These are phyloP conservation scores for Zoysia pacifica DNA, from an alignment of 176 grass and related monocot species.

Conservation along the genomic window DNA sequence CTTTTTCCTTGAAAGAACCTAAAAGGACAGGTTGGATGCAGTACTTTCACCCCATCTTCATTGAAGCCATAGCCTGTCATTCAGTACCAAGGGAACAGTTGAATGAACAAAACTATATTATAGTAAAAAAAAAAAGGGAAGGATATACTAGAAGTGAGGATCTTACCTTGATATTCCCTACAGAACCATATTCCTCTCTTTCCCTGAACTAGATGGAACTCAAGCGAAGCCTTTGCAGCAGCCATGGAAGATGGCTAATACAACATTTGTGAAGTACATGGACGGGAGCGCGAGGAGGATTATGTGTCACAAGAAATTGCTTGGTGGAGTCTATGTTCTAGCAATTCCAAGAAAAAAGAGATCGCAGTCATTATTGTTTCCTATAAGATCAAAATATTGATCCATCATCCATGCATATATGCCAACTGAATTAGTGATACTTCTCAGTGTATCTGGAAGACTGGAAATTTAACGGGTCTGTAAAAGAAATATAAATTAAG, in stretches of 20 bases:
- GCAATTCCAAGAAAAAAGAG: constrained; percentile 1
- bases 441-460: too few relatives aligned
- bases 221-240: constrained; percentile 68
- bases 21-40: too few relatives aligned
- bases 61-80: constrained; percentile 77
- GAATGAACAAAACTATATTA: background rate
- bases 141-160: background rate
- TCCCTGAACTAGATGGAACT: constrained; percentile 74
- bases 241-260: constrained; percentile 70
- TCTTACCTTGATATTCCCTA: constrained; percentile 77
- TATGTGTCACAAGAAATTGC: constrained; percentile 73
- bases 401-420: too few relatives aligned
- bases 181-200: constrained; percentile 80
- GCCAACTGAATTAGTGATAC: too few relatives aligned
- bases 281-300: constrained; percentile 59
- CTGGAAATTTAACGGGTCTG: too few relatives aligned
- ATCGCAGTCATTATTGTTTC: too few relatives aligned
- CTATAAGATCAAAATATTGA: too few relatives aligned
- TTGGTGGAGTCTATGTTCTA: constrained; percentile 68
- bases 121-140: too few relatives aligned
- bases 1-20: too few relatives aligned
- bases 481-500: too few relatives aligned
- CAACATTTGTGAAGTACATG: constrained; percentile 62
- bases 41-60: constrained; percentile 80
- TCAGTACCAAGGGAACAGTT: background rate